A percentile compares a stretch with the other conserved stretches of the same genome.
Conservation (phyloP, 495 filamentous ascomycete species). For the Sporormia fimetaria region DNA sequence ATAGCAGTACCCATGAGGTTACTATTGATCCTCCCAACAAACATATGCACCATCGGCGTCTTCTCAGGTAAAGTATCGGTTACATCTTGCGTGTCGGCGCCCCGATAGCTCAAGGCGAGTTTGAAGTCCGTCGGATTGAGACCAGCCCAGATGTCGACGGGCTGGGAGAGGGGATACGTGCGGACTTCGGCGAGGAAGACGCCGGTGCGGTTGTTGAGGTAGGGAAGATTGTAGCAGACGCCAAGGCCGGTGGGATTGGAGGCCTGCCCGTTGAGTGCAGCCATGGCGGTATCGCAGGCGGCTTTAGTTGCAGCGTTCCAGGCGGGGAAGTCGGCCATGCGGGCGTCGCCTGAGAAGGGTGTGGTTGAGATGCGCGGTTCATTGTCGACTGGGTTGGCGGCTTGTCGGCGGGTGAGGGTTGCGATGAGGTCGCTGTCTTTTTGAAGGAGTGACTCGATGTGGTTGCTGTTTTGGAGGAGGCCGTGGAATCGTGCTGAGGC, state of each 20-base stretch:
- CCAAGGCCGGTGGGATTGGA: constrained; percentile 60
- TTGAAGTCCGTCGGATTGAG: constrained; percentile 45
- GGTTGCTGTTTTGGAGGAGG: constrained; percentile 11
- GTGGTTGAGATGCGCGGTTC: constrained; percentile 15
- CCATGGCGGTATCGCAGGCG: constrained; percentile 43
- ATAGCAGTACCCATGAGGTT: constrained; percentile 26
- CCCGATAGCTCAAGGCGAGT: constrained; percentile 47
- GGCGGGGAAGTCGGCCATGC: constrained; percentile 14
- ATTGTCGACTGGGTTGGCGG: not conserved
- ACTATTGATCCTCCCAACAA: constrained; percentile 28
- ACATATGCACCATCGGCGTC: constrained; percentile 25
- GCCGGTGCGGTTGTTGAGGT: constrained; percentile 49
- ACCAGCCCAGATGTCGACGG: constrained; percentile 46
- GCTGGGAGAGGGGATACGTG: constrained; percentile 49
- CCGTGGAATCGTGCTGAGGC: constrained; percentile 10
- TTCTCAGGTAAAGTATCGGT: constrained; percentile 17
- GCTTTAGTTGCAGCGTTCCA: constrained; percentile 43
- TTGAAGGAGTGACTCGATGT: constrained; percentile 15
- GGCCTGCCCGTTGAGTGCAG: constrained; percentile 35
- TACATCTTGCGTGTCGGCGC: constrained; percentile 41
- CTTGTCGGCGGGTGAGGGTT: constrained; percentile 13
- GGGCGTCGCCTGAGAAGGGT: constrained; percentile 18
- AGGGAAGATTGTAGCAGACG: constrained; percentile 66
- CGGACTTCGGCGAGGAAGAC: constrained; percentile 61
- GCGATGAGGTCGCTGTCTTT: constrained; percentile 18